Conservation (phyloP, 1,139 yeast genomes). For the Debaryomycetaceae sp. region DNA sequence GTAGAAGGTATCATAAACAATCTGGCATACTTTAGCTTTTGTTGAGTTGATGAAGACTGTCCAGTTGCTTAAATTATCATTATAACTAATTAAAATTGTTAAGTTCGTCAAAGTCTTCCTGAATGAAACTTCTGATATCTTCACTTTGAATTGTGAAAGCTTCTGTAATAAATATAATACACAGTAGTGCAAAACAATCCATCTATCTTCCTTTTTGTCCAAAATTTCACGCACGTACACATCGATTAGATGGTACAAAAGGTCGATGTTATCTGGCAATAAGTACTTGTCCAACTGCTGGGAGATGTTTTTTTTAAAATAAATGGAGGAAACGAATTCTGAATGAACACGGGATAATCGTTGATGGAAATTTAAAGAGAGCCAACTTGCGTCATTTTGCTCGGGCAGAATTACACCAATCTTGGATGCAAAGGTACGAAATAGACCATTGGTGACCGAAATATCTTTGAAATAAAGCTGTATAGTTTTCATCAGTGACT, state of each 20-base stretch:
- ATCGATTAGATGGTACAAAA: slow-evolving; percentile 29
- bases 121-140: slow-evolving; percentile 17
- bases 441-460: slow-evolving; percentile 13
- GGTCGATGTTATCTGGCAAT: slow-evolving; percentile 17
- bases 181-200: slow-evolving; percentile 27
- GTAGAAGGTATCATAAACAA: slow-evolving; percentile 14
- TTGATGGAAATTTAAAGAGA: slow-evolving; percentile 18
- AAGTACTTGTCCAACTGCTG: slow-evolving; percentile 23
- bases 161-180: slow-evolving; percentile 10
- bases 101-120: slow-evolving; percentile 21
- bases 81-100: slow-evolving; percentile 13
- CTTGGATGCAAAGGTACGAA: slow-evolving; percentile 23
- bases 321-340: slow-evolving; percentile 24
- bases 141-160: slow-evolving; percentile 16
- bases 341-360: slow-evolving; percentile 25
- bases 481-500: slow-evolving; percentile 21
- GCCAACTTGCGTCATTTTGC: slow-evolving; percentile 25
- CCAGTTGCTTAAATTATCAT: slow-evolving; percentile 8
- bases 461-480: slow-evolving; percentile 19
- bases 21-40: slow-evolving; percentile 10
- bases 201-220: slow-evolving; percentile 20
- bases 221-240: slow-evolving; percentile 26
- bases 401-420: slow-evolving; percentile 29
- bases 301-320: slow-evolving; percentile 16
- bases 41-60: slow-evolving; percentile 13